phyloP scores from a whole-genome alignment of 1,284 basidiomycete species.

The Coniferiporia weirii region DNA sequence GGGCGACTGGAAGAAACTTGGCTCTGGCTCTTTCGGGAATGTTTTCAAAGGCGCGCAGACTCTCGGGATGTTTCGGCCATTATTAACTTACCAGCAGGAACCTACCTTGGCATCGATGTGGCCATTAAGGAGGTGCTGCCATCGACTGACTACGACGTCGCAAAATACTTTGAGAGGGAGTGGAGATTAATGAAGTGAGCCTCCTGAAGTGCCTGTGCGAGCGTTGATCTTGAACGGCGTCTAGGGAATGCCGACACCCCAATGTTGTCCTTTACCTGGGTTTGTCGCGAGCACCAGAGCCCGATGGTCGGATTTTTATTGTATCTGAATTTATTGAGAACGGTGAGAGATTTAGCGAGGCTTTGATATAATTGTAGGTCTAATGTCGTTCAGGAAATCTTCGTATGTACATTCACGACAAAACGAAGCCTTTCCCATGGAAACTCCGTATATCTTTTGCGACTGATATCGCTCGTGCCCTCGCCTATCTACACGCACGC shows the following conservation, averaged over 20 bases:
- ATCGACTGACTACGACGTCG: slow-evolving; percentile 85
- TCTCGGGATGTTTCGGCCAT: not conserved
- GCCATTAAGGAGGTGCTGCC: slow-evolving; percentile 95
- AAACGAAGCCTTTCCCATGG: slow-evolving; percentile 81
- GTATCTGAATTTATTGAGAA: slow-evolving; percentile 86
- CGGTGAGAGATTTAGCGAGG: slow-evolving; percentile 33
- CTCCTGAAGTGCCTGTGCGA: not conserved
- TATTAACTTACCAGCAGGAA: slow-evolving; percentile 43
- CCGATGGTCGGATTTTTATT: slow-evolving; percentile 83
- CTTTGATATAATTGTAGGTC: slow-evolving; percentile 21
- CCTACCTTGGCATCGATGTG: slow-evolving; percentile 91
- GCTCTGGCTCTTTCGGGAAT: slow-evolving; percentile 88
- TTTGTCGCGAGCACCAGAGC: slow-evolving; percentile 79
- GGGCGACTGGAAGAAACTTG: slow-evolving; percentile 83
- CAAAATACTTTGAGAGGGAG: slow-evolving; percentile 97
- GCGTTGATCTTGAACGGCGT: not conserved
- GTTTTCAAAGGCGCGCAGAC: slow-evolving; percentile 73
- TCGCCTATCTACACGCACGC: slow-evolving; percentile 95
- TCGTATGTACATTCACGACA: slow-evolving; percentile 81
- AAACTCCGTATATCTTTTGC: slow-evolving; percentile 88
- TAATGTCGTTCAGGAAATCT: slow-evolving; percentile 55
- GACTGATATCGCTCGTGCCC: slow-evolving; percentile 86
- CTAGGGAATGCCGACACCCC: slow-evolving; percentile 78
- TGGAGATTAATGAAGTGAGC: slow-evolving; percentile 88
- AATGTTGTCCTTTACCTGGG: slow-evolving; percentile 95